Base-by-base conservation (phyloP, 2,329 filamentous ascomycete genomes). In the Xylariaceae sp. region DNA sequence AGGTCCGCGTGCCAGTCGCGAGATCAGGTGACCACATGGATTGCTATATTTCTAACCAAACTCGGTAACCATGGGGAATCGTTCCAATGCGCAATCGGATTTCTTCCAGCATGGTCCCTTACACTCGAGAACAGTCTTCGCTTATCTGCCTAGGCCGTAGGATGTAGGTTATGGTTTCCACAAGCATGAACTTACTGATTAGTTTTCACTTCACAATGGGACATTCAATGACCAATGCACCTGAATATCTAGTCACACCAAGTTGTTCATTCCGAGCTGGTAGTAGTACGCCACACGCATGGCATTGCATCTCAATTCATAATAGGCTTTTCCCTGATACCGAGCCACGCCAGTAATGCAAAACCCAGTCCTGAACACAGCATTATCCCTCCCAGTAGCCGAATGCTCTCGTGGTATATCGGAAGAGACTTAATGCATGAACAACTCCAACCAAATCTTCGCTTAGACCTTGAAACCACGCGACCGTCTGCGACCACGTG, bases 401-500 rank as follows among this genome's bases (percentile, higher is more conserved):
- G 53, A 62, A 55, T 57, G 57, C 58, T 49, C 36, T 53, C 48
- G 55, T 67, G 67, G 57, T 65, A 68, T 65, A 66, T 60, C 57
- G 60, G 64, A 67, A 65, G 61, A 66, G 64, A 66, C 65, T 62
- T 53, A 52, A 66, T 59, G 57, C 62, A 65, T 59, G 61, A 64
- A 61, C 60, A 61, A 65, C 59, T 59, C 63, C 62, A 66, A 51
- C 43, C 61, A 66, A 55, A 58, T 46, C 47, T 60, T 80, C 65
- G 77, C 76, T 91, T 96, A 99, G 77, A 99, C 94, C 92, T 99
- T 99, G 92, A 99, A 99, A 86, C 95, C 94, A 74, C 90, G 87
- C 72, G 92, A 97, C 77, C 92, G 85, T 88, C 94, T 95, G 81
- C 94, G 92, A 80, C 94, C 95, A 94, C 94, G 92, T 73, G 92